A percentile compares a stretch with the other conserved stretches of the same genome.
Conservation (phyloP, 1,284 basidiomycete species). For the Sutorius eximius region DNA sequence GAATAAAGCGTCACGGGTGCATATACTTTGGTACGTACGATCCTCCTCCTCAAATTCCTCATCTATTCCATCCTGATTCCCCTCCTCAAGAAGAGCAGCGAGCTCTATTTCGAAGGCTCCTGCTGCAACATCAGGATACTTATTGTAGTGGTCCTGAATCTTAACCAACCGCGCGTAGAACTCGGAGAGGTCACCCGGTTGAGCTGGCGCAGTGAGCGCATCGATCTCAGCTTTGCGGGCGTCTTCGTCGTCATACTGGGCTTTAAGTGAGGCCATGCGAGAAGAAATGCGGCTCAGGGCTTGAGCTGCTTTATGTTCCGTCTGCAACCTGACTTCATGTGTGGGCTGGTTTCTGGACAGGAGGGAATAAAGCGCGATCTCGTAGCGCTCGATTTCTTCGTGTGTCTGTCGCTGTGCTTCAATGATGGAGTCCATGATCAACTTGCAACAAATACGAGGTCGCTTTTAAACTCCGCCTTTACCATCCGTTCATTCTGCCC, state of each 20-base stretch:
- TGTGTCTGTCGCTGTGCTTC: constrained; percentile 93
- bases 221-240: constrained; percentile 62
- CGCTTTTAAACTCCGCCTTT: constrained; percentile 56
- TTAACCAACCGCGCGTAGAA: constrained; percentile 94
- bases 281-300: constrained; percentile 81
- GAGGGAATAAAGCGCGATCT: constrained; percentile 68
- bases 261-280: constrained; percentile 63
- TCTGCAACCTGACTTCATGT: constrained; percentile 70
- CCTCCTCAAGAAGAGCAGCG: constrained; percentile 74
- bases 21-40: constrained; percentile 49
- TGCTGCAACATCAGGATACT: constrained; percentile 87
- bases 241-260: constrained; percentile 74
- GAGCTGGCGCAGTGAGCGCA: constrained; percentile 53
- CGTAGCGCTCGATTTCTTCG: constrained; percentile 93
- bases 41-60: constrained; percentile 80
- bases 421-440: constrained; percentile 83
- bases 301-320: constrained; percentile 86
- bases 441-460: constrained; percentile 4
- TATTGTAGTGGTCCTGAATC: constrained; percentile 94
- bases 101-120: constrained; percentile 81
- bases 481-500: constrained; percentile 33
- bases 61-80: constrained; percentile 63
- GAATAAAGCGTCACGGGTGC: constrained; percentile 9
- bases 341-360: constrained; percentile 62
- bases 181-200: constrained; percentile 79